Percentiles rank a stretch among this genome's conserved stretches.
Evolutionary conservation across 768 basidiomycete species (phyloP).

Genomic region (Phlebiopsis flavidoalba): DNA sequence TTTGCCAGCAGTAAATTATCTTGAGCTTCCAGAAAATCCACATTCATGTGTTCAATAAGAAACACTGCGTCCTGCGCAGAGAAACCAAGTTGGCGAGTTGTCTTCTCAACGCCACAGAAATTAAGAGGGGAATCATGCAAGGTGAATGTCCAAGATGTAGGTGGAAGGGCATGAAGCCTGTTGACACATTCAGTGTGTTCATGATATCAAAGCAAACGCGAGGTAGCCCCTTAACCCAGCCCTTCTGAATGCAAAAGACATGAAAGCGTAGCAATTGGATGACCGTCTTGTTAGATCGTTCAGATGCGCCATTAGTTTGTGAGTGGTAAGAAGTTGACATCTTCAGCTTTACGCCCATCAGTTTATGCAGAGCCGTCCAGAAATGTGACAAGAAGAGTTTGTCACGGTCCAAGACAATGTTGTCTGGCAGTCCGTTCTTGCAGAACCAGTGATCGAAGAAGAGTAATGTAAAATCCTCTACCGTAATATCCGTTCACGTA

Average conservation of each 20-base stretch:
- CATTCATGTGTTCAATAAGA: constrained; percentile 8
- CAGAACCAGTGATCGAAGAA: constrained; percentile 27
- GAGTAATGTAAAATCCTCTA: constrained; percentile 13
- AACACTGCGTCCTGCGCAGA: no score
- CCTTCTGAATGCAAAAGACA: constrained; percentile 15
- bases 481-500: constrained; percentile 1
- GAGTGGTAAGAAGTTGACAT: constrained; percentile 32
- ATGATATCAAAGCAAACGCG: constrained; percentile 20
- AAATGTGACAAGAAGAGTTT: constrained; percentile 28
- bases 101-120: background rate
- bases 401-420: constrained; percentile 11
- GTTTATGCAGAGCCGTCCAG: constrained; percentile 25
- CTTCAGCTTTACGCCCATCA: constrained; percentile 23
- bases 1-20: constrained; percentile 29
- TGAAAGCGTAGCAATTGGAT: constrained; percentile 18
- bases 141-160: constrained; percentile 15
- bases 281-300: constrained; percentile 25
- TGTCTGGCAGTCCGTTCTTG: constrained; percentile 21
- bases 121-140: constrained; percentile 16
- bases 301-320: constrained; percentile 30
- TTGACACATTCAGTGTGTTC: constrained; percentile 18
- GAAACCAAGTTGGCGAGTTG: no score
- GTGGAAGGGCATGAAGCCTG: constrained; percentile 19
- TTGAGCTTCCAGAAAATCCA: constrained; percentile 24
- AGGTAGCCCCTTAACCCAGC: constrained; percentile 12